These are phyloP conservation scores for Tetradesmus lagerheimii DNA, from an alignment of 139 green algal genomes.

Conservation along the genomic window DNA sequence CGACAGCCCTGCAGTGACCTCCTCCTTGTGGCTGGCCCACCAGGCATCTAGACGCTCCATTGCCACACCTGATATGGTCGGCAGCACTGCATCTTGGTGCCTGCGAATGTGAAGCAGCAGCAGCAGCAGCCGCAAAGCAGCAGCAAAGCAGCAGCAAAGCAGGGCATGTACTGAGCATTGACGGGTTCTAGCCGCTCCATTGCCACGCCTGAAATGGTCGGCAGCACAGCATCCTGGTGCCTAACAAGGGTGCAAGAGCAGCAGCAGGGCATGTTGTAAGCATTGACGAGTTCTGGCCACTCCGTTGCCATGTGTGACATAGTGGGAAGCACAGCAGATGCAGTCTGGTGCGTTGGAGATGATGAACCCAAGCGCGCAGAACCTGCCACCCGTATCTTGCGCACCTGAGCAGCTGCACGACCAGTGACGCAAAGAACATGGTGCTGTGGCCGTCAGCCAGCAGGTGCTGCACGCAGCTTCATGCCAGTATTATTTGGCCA, in stretches of 20 bases:
- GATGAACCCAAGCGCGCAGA: no score
- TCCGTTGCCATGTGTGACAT: no score
- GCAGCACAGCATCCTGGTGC: conserved; percentile 5
- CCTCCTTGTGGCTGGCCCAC: conserved; percentile 52
- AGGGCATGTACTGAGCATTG: no score
- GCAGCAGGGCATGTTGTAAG: no score
- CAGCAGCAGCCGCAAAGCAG: neutral
- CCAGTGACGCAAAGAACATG: conserved; percentile 9
- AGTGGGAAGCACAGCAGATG: no score
- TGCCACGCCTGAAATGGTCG: conserved; percentile 17
- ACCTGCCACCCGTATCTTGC: no score
- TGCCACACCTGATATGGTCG: conserved; percentile 33
- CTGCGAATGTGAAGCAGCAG: conserved; percentile 40
- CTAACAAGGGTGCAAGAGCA: neutral
- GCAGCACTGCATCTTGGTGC: conserved; percentile 45
- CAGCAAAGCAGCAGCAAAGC: neutral
- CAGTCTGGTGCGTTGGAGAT: no score
- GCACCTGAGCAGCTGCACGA: conserved; percentile 42
- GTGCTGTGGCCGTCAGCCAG: neutral
- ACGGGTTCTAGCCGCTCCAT: neutral
- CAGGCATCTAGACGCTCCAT: conserved; percentile 46
- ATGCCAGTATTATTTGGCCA: no score
- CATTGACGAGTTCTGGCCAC: no score
- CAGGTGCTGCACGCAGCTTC: neutral
- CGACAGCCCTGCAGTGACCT: conserved; percentile 39